Evolutionary conservation across 1,284 basidiomycete species (phyloP).

Genomic region (Exobasidium cylindrosporum): DNA sequence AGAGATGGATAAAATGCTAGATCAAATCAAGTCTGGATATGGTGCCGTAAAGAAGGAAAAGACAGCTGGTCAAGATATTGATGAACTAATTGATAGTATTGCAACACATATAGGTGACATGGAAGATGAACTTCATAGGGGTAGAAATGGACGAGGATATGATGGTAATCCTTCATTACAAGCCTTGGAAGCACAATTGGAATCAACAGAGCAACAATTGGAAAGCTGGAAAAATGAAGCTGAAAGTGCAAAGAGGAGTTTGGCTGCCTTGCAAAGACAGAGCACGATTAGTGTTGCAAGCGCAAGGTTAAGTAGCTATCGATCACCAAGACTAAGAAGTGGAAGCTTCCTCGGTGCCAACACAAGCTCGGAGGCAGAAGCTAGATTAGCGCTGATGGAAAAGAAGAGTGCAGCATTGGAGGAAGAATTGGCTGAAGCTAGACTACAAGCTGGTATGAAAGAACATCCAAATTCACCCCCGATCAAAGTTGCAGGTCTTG

Average conservation of each 20-base stretch:
- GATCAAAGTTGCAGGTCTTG: slow-evolving; percentile 16
- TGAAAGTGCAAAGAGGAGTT: slow-evolving; percentile 15
- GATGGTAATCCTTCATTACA: not conserved
- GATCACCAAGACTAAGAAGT: not conserved
- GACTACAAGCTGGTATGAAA: not conserved
- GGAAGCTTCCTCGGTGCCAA: not conserved
- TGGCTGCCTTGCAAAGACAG: slow-evolving; percentile 15
- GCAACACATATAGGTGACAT: slow-evolving; percentile 36
- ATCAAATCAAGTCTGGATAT: slow-evolving; percentile 47
- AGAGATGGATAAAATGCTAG: slow-evolving; percentile 53
- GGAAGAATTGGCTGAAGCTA: slow-evolving; percentile 29
- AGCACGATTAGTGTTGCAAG: slow-evolving; percentile 5
- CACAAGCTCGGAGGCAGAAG: not conserved
- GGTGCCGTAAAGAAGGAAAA: slow-evolving; percentile 29
- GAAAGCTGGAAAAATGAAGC: slow-evolving; percentile 13
- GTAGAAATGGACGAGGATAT: not conserved
- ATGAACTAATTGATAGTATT: slow-evolving; percentile 19
- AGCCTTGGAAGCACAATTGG: slow-evolving; percentile 4
- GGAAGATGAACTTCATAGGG: slow-evolving; percentile 14
- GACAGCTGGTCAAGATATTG: slow-evolving; percentile 34
- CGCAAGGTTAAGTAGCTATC: not conserved
- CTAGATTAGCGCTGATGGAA: slow-evolving; percentile 25
- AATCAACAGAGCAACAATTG: not conserved
- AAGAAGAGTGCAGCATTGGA: slow-evolving; percentile 43
- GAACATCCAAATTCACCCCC: slow-evolving; percentile 8